A percentile compares a stretch with the other conserved stretches of the same genome.
These are phyloP conservation scores for Blastocystis sp. DNA, from an alignment of 352 stramenopile species.

Conservation along the genomic window DNA sequence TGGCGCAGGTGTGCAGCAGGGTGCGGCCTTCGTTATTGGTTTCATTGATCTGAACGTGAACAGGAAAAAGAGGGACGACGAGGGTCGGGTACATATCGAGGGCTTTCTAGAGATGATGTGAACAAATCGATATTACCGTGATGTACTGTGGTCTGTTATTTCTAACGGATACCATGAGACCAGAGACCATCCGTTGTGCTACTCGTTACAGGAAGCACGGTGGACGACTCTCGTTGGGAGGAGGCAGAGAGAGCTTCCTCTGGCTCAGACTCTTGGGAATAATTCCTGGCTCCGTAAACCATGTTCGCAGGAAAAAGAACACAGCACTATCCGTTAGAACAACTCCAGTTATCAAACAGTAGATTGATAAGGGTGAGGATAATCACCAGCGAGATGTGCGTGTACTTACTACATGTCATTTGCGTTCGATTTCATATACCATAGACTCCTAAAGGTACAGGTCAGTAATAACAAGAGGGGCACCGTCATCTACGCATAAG, in stretches of 20 bases:
- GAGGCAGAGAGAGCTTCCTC: background rate
- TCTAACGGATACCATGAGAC: conserved; percentile 41
- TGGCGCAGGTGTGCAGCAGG: background rate
- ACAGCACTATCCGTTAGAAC: background rate
- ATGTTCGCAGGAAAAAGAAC: conserved; percentile 32
- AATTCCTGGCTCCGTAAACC: conserved; percentile 43
- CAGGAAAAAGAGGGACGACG: background rate
- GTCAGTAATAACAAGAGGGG: conserved; percentile 15
- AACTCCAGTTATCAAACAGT: background rate
- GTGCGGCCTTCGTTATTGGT: conserved; percentile 42
- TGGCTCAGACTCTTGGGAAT: conserved; percentile 35
- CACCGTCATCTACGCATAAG: background rate
- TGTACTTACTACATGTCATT: background rate
- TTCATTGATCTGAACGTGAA: conserved; percentile 11
- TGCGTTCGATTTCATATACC: background rate
- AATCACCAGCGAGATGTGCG: conserved; percentile 20
- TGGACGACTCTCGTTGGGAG: background rate
- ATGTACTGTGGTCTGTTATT: conserved; percentile 45
- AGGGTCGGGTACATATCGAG: conserved; percentile 14
- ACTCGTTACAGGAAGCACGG: background rate
- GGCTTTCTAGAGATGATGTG: conserved; percentile 21
- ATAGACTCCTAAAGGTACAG: conserved; percentile 4
- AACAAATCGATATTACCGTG: background rate
- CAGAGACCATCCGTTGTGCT: conserved; percentile 18
- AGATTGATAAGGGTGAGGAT: conserved; percentile 1